phyloP scores from a whole-genome alignment of 139 green algal species.

The Haematococcus lacustris region DNA sequence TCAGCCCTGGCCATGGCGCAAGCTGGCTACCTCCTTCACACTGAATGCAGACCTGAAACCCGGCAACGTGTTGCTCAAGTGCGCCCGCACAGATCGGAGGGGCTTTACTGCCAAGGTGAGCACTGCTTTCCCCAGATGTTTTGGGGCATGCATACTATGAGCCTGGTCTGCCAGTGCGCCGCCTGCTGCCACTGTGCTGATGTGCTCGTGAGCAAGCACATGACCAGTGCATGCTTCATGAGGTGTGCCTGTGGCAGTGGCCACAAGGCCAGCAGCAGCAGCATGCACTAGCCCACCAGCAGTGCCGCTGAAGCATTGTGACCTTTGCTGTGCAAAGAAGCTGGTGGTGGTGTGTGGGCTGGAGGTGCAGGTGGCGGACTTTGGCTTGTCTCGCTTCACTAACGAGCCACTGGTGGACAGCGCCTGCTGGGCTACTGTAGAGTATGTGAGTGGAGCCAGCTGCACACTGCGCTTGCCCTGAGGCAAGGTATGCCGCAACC shows the following conservation, averaged over 20 bases:
- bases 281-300: neutral
- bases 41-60: constrained; percentile 23
- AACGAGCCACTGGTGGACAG: neutral
- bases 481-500: no score
- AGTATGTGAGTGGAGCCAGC: no score
- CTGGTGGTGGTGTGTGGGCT: neutral
- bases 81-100: constrained; percentile 11
- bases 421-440: no score
- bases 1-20: neutral
- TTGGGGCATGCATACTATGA: neutral
- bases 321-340: neutral
- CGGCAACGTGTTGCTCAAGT: constrained; percentile 27
- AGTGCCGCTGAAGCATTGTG: neutral
- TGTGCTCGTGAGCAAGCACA: neutral
- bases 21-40: neutral
- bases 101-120: constrained; percentile 25
- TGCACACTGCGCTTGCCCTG: no score
- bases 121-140: no score
- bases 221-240: no score
- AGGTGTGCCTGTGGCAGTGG: neutral
- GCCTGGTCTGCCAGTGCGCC: neutral
- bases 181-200: neutral
- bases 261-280: neutral
- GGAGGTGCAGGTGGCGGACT: constrained; percentile 15
- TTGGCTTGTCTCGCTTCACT: constrained; percentile 8